phyloP scores from a whole-genome alignment of 805 yeast genomes.

The Monosporozyma solicola region DNA sequence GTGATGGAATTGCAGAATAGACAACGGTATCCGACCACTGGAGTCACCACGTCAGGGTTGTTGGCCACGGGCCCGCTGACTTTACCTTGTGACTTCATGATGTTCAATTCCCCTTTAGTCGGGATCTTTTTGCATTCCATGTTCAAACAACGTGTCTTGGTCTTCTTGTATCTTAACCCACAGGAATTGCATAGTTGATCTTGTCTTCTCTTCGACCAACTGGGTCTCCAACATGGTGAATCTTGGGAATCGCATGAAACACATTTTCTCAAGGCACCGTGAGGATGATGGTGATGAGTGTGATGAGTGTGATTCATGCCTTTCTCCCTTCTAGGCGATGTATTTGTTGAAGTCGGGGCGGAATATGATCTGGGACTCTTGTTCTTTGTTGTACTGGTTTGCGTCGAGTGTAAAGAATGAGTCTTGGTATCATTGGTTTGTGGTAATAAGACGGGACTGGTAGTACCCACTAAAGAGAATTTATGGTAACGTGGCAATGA shows the following conservation, averaged over 20 bases:
- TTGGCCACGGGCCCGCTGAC: constrained; percentile 17
- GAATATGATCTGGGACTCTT: background rate
- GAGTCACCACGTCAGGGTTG: constrained; percentile 2
- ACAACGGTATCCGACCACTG: constrained; percentile 38
- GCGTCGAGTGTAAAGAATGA: background rate
- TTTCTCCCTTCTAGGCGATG: constrained; percentile 1
- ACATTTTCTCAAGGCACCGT: constrained; percentile 46
- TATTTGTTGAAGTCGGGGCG: background rate
- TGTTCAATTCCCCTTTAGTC: constrained; percentile 90
- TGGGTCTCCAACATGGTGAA: constrained; percentile 98
- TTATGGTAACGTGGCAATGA: constrained; percentile 3
- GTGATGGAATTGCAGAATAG: constrained; percentile 32
- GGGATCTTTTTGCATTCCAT: constrained; percentile 77
- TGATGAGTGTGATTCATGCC: background rate
- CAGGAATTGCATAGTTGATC: constrained; percentile 98
- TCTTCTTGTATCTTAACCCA: constrained; percentile 89
- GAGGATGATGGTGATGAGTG: constrained; percentile 2
- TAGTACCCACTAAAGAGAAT: background rate
- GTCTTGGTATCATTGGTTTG: constrained; percentile 4
- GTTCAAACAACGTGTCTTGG: constrained; percentile 82
- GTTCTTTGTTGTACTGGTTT: constrained; percentile 1
- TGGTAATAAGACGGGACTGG: constrained; percentile 1
- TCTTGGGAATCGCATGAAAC: constrained; percentile 85
- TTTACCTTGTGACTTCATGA: constrained; percentile 69
- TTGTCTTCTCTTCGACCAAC: constrained; percentile 71